Conservation (phyloP, 2,329 filamentous ascomycete genomes). For the Aspergillus piperis region DNA sequence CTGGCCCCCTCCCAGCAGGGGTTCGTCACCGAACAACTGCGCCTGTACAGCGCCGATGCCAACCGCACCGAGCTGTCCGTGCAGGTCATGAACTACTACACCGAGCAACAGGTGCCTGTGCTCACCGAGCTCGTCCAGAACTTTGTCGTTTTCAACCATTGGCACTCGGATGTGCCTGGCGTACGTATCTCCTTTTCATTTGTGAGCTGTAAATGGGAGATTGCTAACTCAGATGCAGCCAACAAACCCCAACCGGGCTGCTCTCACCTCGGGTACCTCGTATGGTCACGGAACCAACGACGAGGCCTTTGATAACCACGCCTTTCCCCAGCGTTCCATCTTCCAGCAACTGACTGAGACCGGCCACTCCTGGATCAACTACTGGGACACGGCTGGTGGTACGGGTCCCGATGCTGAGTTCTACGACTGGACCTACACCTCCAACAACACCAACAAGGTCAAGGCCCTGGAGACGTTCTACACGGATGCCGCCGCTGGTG, state of each 20-base stretch:
- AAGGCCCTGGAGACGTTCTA: constrained; percentile 37
- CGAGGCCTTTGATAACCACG: constrained; percentile 26
- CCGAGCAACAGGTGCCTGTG: constrained; percentile 46
- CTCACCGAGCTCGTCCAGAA: constrained; percentile 45
- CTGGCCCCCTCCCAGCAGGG: constrained; percentile 37
- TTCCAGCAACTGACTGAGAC: constrained; percentile 44
- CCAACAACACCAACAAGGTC: constrained; percentile 30
- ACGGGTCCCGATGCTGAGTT: constrained; percentile 34
- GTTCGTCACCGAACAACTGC: constrained; percentile 47
- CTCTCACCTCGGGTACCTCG: constrained; percentile 34
- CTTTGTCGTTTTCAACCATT: constrained; percentile 49
- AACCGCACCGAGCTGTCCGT: constrained; percentile 34
- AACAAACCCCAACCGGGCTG: constrained; percentile 47
- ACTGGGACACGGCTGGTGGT: constrained; percentile 28
- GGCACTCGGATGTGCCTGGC: constrained; percentile 47
- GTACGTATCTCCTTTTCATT: constrained; percentile 31
- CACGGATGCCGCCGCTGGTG: constrained; percentile 33
- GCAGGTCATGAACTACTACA: constrained; percentile 51
- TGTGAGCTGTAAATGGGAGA: background rate
- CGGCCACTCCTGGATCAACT: constrained; percentile 40
- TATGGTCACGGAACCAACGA: constrained; percentile 39
- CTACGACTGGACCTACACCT: constrained; percentile 38
- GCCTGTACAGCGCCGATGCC: constrained; percentile 34
- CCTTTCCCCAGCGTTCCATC: constrained; percentile 37
- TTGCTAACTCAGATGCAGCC: constrained; percentile 30